A percentile compares a stretch with the other conserved stretches of the same genome.
Evolutionary conservation across 495 filamentous ascomycete genomes (phyloP).

Genomic region (Aspergillus steynii): DNA sequence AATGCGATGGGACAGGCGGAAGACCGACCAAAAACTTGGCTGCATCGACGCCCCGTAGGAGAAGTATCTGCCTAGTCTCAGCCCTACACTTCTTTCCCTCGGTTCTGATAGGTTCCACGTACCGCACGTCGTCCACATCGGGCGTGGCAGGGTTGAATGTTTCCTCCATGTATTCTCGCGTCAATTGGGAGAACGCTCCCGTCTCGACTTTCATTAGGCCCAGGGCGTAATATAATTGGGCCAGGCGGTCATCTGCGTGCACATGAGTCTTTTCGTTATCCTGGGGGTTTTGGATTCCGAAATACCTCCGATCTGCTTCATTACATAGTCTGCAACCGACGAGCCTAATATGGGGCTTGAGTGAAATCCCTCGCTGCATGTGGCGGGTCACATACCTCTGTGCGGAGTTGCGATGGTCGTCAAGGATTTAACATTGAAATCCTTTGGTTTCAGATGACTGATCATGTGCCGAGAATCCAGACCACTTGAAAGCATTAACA

Average conservation of each 20-base stretch:
- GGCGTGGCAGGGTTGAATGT: conserved; percentile 81
- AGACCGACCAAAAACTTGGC: conserved; percentile 69
- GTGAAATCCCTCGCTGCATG: conserved; percentile 4
- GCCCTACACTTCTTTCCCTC: conserved; percentile 9
- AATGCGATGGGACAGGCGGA: conserved; percentile 69
- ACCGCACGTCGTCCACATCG: conserved; percentile 69
- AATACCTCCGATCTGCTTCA: conserved; percentile 64
- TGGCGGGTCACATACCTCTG: conserved; percentile 51
- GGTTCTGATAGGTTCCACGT: conserved; percentile 12
- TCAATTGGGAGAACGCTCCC: conserved; percentile 83
- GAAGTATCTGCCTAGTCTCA: conserved; percentile 62
- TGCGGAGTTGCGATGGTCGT: conserved; percentile 91
- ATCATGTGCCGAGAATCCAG: conserved; percentile 94
- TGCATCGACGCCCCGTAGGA: conserved; percentile 82
- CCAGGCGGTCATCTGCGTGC: conserved; percentile 51
- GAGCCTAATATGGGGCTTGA: conserved; percentile 48
- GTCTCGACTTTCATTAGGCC: conserved; percentile 70
- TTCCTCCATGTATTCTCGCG: conserved; percentile 74
- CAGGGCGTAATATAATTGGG: conserved; percentile 68
- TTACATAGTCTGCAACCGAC: conserved; percentile 80
- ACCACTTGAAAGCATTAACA: conserved; percentile 56
- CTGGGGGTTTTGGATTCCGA: background rate
- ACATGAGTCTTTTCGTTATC: background rate
- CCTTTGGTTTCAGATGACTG: conserved; percentile 66
- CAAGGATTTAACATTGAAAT: conserved; percentile 73